Evolutionary conservation across 148 eudicot species (phyloP).

Genomic region (Camellia japonica): DNA sequence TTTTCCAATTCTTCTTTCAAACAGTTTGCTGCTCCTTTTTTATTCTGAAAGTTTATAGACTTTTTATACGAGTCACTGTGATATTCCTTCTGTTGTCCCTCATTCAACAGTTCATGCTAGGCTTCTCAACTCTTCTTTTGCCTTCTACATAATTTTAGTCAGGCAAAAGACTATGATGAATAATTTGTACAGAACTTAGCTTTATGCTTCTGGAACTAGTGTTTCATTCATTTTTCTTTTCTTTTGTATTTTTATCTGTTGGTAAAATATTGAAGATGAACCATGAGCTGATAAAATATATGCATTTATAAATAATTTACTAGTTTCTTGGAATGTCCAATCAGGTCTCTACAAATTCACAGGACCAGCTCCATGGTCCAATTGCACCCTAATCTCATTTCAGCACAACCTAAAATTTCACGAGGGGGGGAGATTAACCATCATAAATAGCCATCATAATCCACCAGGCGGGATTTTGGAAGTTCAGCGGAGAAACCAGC

Average conservation of each 20-base stretch:
- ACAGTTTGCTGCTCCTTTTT: not conserved
- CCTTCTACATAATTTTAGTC: not conserved
- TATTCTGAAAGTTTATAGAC: not conserved
- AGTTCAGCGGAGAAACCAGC: no score
- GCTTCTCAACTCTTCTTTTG: not conserved
- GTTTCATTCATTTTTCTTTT: not conserved
- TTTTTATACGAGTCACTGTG: not conserved
- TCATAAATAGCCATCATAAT: no score
- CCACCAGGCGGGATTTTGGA: no score
- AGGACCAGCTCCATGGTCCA: not conserved
- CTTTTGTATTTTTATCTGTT: not conserved
- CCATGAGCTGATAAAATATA: not conserved
- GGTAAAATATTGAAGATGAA: not conserved
- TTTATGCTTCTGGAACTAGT: not conserved
- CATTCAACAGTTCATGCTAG: not conserved
- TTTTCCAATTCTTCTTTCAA: not conserved
- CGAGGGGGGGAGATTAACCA: not conserved
- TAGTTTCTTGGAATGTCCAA: not conserved
- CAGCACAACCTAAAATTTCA: not conserved
- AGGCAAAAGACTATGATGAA: not conserved
- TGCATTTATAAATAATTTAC: not conserved
- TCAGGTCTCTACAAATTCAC: not conserved
- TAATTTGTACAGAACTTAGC: not conserved
- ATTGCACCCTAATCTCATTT: not conserved
- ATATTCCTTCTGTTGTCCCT: not conserved